A percentile compares a stretch with the other conserved stretches of the same genome.
Evolutionary conservation across 2,329 filamentous ascomycete species (phyloP).

Genomic region (Teratosphaeria nubilosa): DNA sequence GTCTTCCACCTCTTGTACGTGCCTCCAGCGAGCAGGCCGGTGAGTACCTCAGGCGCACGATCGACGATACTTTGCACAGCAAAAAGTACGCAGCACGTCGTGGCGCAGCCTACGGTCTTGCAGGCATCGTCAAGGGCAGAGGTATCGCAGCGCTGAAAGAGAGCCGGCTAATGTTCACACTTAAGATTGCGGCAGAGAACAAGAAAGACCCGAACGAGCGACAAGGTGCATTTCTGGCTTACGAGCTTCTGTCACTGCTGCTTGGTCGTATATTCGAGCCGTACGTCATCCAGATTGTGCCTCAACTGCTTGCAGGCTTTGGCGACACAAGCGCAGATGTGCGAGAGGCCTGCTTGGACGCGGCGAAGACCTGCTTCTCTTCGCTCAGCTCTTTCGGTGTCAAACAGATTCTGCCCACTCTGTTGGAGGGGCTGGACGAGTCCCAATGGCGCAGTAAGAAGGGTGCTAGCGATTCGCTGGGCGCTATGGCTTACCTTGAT

Average conservation of each 20-base stretch:
- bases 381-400: conserved; percentile 92
- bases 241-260: conserved; percentile 78
- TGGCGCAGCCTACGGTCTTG: conserved; percentile 89
- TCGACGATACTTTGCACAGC: conserved; percentile 71
- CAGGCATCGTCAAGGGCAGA: conserved; percentile 79
- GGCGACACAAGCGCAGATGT: conserved; percentile 83
- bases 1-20: conserved; percentile 79
- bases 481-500: conserved; percentile 97
- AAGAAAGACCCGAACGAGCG: conserved; percentile 86
- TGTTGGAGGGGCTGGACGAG: conserved; percentile 86
- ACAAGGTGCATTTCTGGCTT: conserved; percentile 79
- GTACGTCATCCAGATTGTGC: conserved; percentile 91
- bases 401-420: conserved; percentile 82
- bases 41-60: conserved; percentile 69
- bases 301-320: conserved; percentile 79
- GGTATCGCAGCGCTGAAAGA: conserved; percentile 75
- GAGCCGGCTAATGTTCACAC: conserved; percentile 71
- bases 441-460: conserved; percentile 98
- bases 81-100: conserved; percentile 90
- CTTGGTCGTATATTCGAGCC: conserved; percentile 88
- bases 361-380: conserved; percentile 88
- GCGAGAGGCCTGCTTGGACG: conserved; percentile 82
- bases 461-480: conserved; percentile 89
- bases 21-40: conserved; percentile 68
- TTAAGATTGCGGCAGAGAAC: conserved; percentile 79